Evolutionary conservation across 139 green algal genomes (phyloP), one percentile per base, ranked within the genome.

Genomic region (Monoraphidium neglectum): DNA sequence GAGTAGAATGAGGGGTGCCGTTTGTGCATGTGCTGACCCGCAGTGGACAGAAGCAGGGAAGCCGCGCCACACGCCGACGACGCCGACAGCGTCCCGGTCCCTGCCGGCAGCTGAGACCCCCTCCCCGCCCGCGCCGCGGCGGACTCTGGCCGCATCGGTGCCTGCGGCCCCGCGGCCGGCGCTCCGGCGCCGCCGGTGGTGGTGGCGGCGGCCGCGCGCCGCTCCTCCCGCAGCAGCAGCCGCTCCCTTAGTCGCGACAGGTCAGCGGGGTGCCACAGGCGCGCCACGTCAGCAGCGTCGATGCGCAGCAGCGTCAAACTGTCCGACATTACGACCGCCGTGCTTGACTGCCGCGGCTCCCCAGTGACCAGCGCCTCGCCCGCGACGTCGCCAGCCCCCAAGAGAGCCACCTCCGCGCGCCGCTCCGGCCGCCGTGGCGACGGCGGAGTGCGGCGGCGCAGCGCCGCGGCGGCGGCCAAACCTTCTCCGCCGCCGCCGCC

Each of bases 341-440:
- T 65, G 57, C 28, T 32, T 13, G n/a, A 8, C 10, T 65, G 57
- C 6, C n/a, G 26, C 6, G 57, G 6, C 12, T 65, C 6, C 57
- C 28, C n/a, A 13, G 16, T 8, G 10, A 65, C 28, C 6, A 65
- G 10, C 10, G 57, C 57, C 28, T 65, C 57, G 28, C 57, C 74
- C 33, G 38, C 38, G 6, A 80, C 18, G 46, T 75, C 74, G 4
- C 74, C 74, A 37, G 65, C 65, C 1, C 74, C 74, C 12, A 80
- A 37, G 49, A 80, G 18, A 21, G 74, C 74, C 53, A 80, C 6
- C 38, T 80, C 74, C 28, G 26, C 38, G 24, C 53, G 51, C n/a
- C 46, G 23, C 10, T 21, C 38, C 8, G 62, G 21, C 62, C n/a
- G 40, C n/a, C n/a, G n/a, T n/a, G n/a, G n/a, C n/a, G n/a, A n/a